Conservation (phyloP, 768 basidiomycete species). For the Suillus tomentosus region DNA sequence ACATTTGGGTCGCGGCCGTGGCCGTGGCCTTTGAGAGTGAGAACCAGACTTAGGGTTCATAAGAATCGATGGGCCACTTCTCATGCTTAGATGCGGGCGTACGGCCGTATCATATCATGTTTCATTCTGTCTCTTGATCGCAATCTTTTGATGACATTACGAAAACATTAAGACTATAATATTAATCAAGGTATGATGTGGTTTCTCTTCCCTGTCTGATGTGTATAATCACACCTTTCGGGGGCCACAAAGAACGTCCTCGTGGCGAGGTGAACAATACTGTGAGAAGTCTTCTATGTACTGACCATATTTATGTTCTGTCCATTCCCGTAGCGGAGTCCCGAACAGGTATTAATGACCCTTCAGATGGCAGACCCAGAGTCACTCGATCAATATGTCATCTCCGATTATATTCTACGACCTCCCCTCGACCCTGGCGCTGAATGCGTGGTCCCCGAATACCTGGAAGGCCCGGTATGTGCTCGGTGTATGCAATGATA, state of each 20-base stretch:
- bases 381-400: slow-evolving; percentile 22
- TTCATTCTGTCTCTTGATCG: slow-evolving; percentile 20
- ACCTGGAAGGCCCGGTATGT: slow-evolving; percentile 47
- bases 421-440: slow-evolving; percentile 36
- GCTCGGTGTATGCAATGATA: not conserved
- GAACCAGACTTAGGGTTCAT: slow-evolving; percentile 8
- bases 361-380: not conserved
- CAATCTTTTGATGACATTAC: not conserved
- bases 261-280: slow-evolving; percentile 10
- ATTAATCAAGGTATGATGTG: slow-evolving; percentile 32
- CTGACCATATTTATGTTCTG: not conserved
- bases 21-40: slow-evolving; percentile 18
- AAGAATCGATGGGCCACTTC: slow-evolving; percentile 13
- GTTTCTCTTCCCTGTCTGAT: slow-evolving; percentile 3
- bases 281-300: not conserved
- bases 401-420: slow-evolving; percentile 45
- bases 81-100: slow-evolving; percentile 6
- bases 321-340: slow-evolving; percentile 8
- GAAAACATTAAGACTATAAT: slow-evolving; percentile 14
- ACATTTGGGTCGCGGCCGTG: slow-evolving; percentile 20
- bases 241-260: slow-evolving; percentile 9
- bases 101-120: slow-evolving; percentile 11
- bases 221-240: slow-evolving; percentile 7
- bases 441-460: slow-evolving; percentile 45
- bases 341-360: slow-evolving; percentile 10